Evolutionary conservation across 2,329 filamentous ascomycete species (phyloP), one percentile per base, ranked within the genome.

Genomic region (Trichoderma sp.): DNA sequence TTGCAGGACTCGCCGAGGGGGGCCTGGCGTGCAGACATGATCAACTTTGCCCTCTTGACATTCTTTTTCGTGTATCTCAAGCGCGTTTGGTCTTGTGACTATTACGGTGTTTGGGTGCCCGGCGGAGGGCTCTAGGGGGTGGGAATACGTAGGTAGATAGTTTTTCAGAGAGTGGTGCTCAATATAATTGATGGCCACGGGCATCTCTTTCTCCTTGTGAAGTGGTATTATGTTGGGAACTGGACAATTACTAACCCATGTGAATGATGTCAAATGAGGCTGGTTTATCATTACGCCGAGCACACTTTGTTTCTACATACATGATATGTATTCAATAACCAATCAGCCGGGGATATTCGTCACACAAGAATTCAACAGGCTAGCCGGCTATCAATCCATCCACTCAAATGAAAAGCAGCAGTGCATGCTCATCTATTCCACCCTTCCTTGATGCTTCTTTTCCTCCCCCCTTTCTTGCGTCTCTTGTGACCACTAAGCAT

Each of bases 91-190:
- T 58, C 57, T 48, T 63, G 10, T 30, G 44, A 50, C 52, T 65
- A 34, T 9, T 45, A 54, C 43, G 41, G 34, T 21, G 41, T 17
- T 34, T 65, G 50, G 39, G 56, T 41, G 63, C 56, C 24, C 24
- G 63, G 56, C 19, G 58, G 45, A 55, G 54, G 44, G 47, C 39
- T 28, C 44, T 24, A 19, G 45, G 34, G 19, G 47, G 50, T 66
- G 58, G 66, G 66, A 50, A 43, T 60, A 56, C 21, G 24, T 57
- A 52, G 52, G 61, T 70, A 71, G 69, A 72, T 74, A 75, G 73
- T 70, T 72, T 24, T 71, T 67, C 71, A 64, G 55, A 56, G 51
- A 64, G 70, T 73, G 71, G 72, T 73, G 70, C 74, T 71, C 67
- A 71, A 75, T 70, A 69, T 63, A 68, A 68, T 69, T 69, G 69